Evolutionary conservation across 1,284 basidiomycete genomes (phyloP).

Genomic region (Schizophyllum commune): DNA sequence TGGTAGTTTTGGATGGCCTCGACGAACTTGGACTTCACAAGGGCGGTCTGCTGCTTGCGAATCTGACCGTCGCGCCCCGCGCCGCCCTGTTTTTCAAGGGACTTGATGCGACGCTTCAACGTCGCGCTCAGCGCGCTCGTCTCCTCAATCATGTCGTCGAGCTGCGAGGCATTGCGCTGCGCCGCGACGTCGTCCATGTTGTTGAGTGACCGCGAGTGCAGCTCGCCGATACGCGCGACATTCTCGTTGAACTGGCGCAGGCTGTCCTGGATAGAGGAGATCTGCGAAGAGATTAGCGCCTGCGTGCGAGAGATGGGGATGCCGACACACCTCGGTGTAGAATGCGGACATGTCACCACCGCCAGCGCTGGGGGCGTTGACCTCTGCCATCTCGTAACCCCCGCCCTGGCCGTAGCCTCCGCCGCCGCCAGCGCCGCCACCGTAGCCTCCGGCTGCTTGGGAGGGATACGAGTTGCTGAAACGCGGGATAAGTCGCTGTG

Average conservation of each 20-base stretch:
- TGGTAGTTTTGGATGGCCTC: constrained; percentile 86
- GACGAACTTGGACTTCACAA: constrained; percentile 77
- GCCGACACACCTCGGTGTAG: constrained; percentile 58
- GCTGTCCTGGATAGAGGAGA: constrained; percentile 67
- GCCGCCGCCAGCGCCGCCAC: constrained; percentile 10
- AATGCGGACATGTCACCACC: constrained; percentile 62
- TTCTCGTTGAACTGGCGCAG: constrained; percentile 66
- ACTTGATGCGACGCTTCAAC: constrained; percentile 75
- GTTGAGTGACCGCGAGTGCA: constrained; percentile 71
- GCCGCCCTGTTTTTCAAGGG: constrained; percentile 65
- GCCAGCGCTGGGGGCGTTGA: constrained; percentile 46
- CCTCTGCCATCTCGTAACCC: constrained; percentile 64
- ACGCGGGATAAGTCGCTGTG: constrained; percentile 1
- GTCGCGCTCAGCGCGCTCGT: constrained; percentile 70
- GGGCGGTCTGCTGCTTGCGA: constrained; percentile 75
- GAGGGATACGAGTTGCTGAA: constrained; percentile 59
- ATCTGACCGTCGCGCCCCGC: constrained; percentile 74
- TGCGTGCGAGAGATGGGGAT: neutral
- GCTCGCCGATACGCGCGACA: constrained; percentile 57
- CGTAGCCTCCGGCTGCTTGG: constrained; percentile 38
- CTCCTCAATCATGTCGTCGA: constrained; percentile 71
- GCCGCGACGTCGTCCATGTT: constrained; percentile 68
- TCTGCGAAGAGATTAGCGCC: constrained; percentile 29
- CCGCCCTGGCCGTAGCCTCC: constrained; percentile 34
- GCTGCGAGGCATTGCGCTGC: constrained; percentile 53